Conservation (phyloP, 2,329 filamentous ascomycete species). For the Hypoxylon sp. region DNA sequence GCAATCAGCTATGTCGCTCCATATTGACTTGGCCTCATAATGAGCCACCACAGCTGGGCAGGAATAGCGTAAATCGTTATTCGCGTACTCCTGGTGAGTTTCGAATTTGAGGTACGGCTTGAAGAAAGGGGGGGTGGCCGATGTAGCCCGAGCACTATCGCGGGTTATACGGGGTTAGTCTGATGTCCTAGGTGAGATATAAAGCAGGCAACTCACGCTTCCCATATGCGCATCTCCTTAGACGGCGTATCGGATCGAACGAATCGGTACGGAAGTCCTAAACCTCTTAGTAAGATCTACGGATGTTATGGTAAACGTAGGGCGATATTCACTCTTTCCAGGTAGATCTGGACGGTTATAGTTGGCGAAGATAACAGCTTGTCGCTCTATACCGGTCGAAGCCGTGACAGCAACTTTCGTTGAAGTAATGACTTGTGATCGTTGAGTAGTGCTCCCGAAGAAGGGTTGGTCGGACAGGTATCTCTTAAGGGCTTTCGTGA, state of each 20-base stretch:
- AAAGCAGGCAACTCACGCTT: slow-evolving; percentile 50
- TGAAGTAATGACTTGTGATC: slow-evolving; percentile 46
- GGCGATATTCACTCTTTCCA: slow-evolving; percentile 42
- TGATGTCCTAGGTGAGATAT: background rate
- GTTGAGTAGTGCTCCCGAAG: slow-evolving; percentile 51
- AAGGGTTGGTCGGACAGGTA: slow-evolving; percentile 53
- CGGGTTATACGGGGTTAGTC: slow-evolving; percentile 7
- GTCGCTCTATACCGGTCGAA: slow-evolving; percentile 43
- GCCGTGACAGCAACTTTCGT: slow-evolving; percentile 53
- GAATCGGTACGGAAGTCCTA: slow-evolving; percentile 52
- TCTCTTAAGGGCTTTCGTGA: slow-evolving; percentile 48
- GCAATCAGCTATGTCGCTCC: slow-evolving; percentile 47
- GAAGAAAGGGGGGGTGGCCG: slow-evolving; percentile 53
- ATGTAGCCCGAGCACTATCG: slow-evolving; percentile 52
- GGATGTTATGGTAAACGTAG: background rate
- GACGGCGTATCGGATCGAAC: slow-evolving; percentile 49
- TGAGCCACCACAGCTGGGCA: slow-evolving; percentile 51
- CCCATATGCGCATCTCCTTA: slow-evolving; percentile 53
- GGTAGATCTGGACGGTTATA: slow-evolving; percentile 53
- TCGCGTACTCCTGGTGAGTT: slow-evolving; percentile 48
- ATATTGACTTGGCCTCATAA: slow-evolving; percentile 51
- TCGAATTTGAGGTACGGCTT: slow-evolving; percentile 52
- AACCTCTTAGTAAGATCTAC: slow-evolving; percentile 10
- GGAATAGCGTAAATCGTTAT: slow-evolving; percentile 46
- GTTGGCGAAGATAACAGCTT: slow-evolving; percentile 53